Conservation (phyloP, 148 eudicot species). For the Fagopyrum homotropicum region DNA sequence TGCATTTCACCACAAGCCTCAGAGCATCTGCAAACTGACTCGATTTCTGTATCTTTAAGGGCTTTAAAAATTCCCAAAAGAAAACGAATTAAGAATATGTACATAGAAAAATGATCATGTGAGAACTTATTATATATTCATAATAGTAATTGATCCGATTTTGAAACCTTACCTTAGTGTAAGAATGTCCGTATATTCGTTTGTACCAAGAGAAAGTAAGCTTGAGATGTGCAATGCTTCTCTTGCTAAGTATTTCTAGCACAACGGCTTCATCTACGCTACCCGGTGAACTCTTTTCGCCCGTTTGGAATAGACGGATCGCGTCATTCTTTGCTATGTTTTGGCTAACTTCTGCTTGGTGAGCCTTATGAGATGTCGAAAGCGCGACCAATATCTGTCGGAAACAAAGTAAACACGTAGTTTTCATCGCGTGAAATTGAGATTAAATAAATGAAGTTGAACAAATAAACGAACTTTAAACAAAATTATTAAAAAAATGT, state of each 20-base stretch:
- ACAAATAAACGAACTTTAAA: too few species aligned
- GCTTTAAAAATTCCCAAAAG: slow-evolving; percentile 23
- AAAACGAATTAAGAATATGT: background rate
- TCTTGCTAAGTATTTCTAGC: slow-evolving; percentile 67
- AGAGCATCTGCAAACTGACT: slow-evolving; percentile 61
- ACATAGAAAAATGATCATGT: too few species aligned
- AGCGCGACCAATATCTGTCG: slow-evolving; percentile 63
- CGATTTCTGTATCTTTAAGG: slow-evolving; percentile 30
- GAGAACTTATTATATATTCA: too few species aligned
- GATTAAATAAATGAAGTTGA: too few species aligned
- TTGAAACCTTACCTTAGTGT: slow-evolving; percentile 37
- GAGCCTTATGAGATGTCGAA: slow-evolving; percentile 76
- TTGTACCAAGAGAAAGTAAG: slow-evolving; percentile 55
- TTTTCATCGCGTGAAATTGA: too few species aligned
- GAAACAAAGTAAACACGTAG: background rate
- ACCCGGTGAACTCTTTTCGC: slow-evolving; percentile 46
- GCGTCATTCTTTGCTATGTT: slow-evolving; percentile 79
- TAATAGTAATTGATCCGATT: too few species aligned
- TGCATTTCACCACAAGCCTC: slow-evolving; percentile 39
- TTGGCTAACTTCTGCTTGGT: slow-evolving; percentile 54
- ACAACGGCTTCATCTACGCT: slow-evolving; percentile 57
- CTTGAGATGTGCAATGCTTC: slow-evolving; percentile 66
- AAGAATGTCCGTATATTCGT: slow-evolving; percentile 68
- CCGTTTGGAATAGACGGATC: slow-evolving; percentile 59
- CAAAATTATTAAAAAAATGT: too few species aligned